A percentile compares a stretch with the other conserved stretches of the same genome.
Conservation (phyloP, 2,329 filamentous ascomycete genomes). For the Herpomyces periplanetae region DNA sequence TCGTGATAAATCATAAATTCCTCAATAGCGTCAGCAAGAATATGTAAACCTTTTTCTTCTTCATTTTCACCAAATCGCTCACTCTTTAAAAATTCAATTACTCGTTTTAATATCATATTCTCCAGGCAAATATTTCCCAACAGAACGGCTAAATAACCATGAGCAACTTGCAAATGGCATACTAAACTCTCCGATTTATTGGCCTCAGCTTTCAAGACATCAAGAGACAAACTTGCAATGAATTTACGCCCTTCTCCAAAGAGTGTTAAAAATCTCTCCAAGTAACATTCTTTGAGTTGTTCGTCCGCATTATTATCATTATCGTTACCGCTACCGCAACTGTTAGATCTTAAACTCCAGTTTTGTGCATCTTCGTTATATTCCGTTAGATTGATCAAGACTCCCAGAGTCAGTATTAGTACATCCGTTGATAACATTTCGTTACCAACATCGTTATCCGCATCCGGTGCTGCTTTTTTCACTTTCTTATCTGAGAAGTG, state of each 20-base stretch:
- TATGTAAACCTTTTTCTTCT: conserved; percentile 10
- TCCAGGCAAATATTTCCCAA: conserved; percentile 42
- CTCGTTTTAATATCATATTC: too few relatives aligned
- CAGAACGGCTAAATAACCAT: conserved; percentile 51
- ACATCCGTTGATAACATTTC: too few relatives aligned
- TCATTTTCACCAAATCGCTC: conserved; percentile 6
- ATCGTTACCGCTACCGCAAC: conserved; percentile 5
- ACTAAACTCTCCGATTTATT: conserved; percentile 22
- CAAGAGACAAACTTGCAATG: too few relatives aligned
- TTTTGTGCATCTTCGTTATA: conserved; percentile 22
- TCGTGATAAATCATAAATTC: conserved; percentile 20
- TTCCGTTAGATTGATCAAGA: conserved; percentile 58
- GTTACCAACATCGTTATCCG: too few relatives aligned
- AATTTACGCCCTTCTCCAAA: too few relatives aligned
- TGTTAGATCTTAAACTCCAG: conserved; percentile 9
- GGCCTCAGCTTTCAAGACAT: too few relatives aligned
- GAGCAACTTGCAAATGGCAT: conserved; percentile 41
- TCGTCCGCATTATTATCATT: conserved; percentile 13
- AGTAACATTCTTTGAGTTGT: conserved; percentile 22
- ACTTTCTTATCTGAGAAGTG: too few relatives aligned
- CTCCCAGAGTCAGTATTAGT: conserved; percentile 35
- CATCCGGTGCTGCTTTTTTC: too few relatives aligned
- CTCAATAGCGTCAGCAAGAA: conserved; percentile 16
- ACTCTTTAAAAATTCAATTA: conserved; percentile 10
- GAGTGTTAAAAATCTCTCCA: too few relatives aligned